A percentile compares a stretch with the other conserved stretches of the same genome.
Conservation (phyloP, 495 filamentous ascomycete species). For the Aspergillus nanangensis region DNA sequence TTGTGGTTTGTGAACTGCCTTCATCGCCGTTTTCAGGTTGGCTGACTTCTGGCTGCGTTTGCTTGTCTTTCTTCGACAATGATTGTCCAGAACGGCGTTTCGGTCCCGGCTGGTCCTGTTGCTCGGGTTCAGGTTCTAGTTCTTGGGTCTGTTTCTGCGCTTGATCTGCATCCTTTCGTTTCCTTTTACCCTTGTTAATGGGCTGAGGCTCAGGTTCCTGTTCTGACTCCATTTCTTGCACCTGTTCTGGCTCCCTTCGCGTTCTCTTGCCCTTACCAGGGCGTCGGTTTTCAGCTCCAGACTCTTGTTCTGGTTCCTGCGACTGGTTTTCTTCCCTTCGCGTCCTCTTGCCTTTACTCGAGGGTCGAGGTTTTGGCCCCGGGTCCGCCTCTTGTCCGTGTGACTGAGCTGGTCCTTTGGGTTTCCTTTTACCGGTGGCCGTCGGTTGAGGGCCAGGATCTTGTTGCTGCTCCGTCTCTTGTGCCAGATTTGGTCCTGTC, state of each 20-base stretch:
- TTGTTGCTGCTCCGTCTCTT: neutral
- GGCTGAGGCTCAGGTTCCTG: conserved; percentile 4
- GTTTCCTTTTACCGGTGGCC: neutral
- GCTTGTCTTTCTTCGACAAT: conserved; percentile 11
- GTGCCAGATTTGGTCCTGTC: neutral
- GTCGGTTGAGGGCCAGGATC: neutral
- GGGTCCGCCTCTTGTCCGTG: no score
- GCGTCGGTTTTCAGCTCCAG: neutral
- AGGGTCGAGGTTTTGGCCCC: neutral
- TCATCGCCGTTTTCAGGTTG: conserved; percentile 15
- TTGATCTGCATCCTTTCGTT: neutral
- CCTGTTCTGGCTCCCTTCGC: neutral
- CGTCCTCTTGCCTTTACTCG: neutral
- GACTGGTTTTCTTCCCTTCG: neutral
- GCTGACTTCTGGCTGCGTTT: conserved; percentile 11
- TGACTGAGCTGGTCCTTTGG: no score
- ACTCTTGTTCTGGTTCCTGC: neutral
- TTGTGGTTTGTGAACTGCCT: conserved; percentile 5
- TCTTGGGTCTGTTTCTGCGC: conserved; percentile 4
- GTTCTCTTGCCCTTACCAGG: neutral
- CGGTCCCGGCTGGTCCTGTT: conserved; percentile 7
- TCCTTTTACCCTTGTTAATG: neutral
- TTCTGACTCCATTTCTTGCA: conserved; percentile 6
- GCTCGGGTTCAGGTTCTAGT: conserved; percentile 9
- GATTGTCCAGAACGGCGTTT: conserved; percentile 16